A percentile compares a stretch with the other conserved stretches of the same genome.
These are phyloP conservation scores for Aspergillus hancockii DNA, from an alignment of 495 filamentous ascomycete species.

Conservation along the genomic window DNA sequence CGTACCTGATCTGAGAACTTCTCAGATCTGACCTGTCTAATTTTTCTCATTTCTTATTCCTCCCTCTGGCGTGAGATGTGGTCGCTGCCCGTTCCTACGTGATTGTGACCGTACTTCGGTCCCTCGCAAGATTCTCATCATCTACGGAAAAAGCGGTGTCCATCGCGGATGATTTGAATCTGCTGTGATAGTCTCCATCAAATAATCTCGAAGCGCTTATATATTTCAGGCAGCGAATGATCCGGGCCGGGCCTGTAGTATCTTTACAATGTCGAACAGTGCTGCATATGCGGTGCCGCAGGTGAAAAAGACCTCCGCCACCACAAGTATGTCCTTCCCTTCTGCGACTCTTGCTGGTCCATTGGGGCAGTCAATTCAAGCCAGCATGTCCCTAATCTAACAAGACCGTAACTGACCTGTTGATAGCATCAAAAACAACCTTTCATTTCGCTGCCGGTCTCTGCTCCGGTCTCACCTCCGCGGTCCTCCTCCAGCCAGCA, in stretches of 20 bases:
- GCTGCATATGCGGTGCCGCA: constrained; percentile 33
- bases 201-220: neutral
- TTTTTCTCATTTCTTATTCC: neutral
- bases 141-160: neutral
- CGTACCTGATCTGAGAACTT: constrained; percentile 2
- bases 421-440: constrained; percentile 47
- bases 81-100: neutral
- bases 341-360: neutral
- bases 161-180: neutral
- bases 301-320: constrained; percentile 36
- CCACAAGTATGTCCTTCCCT: constrained; percentile 16
- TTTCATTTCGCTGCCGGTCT: constrained; percentile 93
- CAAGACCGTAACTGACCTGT: neutral
- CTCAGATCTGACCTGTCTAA: constrained; percentile 1
- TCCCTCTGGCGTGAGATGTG: constrained; percentile 2
- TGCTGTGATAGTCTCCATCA: neutral
- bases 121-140: constrained; percentile 1
- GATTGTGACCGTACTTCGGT: constrained; percentile 1
- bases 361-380: too few species aligned
- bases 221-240: neutral
- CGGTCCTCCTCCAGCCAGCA: constrained; percentile 89
- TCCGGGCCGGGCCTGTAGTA: constrained; percentile 4
- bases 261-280: constrained; percentile 38
- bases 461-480: constrained; percentile 79
- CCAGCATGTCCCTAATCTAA: too few species aligned